Evolutionary conservation across 768 basidiomycete genomes (phyloP), one percentile per base, ranked within the genome.

Genomic region (Boletus sensibilis): DNA sequence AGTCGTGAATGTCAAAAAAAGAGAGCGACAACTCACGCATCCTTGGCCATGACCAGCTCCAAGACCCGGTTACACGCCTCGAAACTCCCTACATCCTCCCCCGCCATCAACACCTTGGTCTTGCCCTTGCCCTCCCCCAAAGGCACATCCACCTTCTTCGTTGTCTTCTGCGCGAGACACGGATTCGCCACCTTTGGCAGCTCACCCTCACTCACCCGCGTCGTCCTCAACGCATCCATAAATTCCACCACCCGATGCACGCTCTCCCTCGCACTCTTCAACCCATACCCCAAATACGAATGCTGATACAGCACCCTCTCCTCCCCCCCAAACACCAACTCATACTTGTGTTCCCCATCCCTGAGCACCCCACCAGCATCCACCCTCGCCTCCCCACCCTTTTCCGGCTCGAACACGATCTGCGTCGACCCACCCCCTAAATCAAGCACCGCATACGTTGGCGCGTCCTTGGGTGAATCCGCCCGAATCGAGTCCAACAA

Each of bases 361-460:
- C 79, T 82, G 56, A 89, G 75, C 52, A 61, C 64, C 33, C 67
- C 62, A 31, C 70, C 73, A 25, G 74, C 72, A 46, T 59, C 66
- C 18, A 1, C 21, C 18, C 11, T 37, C 18, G 37, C 37, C 25
- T 62, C 61, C 27, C 74, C 72, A 29, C 79, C 79, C 72, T 85
- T 85, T 50, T 72, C 76, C 2, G 96, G 97, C 74, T 95, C 88
- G 65, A 98, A 98, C 55, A 97, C 94, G 70, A 98, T 98, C 75
- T 98, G 97, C 23, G 95, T 98, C 57, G 94, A 95, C 31, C 91
- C 97, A 3, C 97, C 97, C 5, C 97, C 97, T 47, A 99, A 83
- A 68, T 98, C 97, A 48, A 98, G 86, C 42, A 97, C 94, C 23
- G 96, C 96, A 62, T 90, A 91, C 27, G 90, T 86, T 21, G 75